Evolutionary conservation across 208 protist species (phyloP), one percentile per base, ranked within the genome.

Genomic region (Balamuthia mandrillaris): DNA sequence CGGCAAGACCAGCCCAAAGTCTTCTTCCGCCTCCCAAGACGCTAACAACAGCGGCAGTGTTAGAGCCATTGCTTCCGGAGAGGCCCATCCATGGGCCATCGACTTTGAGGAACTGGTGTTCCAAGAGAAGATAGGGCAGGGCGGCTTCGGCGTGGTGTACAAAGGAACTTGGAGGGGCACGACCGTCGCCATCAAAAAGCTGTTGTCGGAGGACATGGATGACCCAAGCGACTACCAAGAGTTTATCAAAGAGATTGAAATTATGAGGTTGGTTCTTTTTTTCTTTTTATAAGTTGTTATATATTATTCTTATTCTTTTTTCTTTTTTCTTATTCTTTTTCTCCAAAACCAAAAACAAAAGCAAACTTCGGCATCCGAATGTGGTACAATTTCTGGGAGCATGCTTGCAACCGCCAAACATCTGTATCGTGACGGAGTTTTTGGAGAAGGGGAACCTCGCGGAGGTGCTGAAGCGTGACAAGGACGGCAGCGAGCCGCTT

Each of bases 61-160:
- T n/a, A n/a, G n/a, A n/a, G n/a, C n/a, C n/a, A n/a, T n/a, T n/a
- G n/a, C n/a, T n/a, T n/a, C n/a, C n/a, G n/a, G n/a, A n/a, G n/a
- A n/a, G n/a, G n/a, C n/a, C n/a, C n/a, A 39, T 35, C 70, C 70
- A 79, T 79, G 70, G 70, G 70, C 52, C 52, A 49, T 79, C 70
- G 70, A 79, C 58, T 79, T 79, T 33, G 70, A 79, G 52, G 70
- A 79, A 49, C 52, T 79, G 37, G 70, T 60, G 44, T 60, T 79
- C 58, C 70, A 60, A 27, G 70, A 79, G 58, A 79, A 79, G 42
- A 79, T 79, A 42, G 70, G 70, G 18, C 70, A 79, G 47, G 70
- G 70, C 16, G 70, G 70, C 70, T 79, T 79, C 47, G 70, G 70
- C 47, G 70, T 79, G 41, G 70, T 79, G 21, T 79, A 79, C 70